Evolutionary conservation across 495 filamentous ascomycete genomes (phyloP).

Genomic region (Penicillium desertorum): DNA sequence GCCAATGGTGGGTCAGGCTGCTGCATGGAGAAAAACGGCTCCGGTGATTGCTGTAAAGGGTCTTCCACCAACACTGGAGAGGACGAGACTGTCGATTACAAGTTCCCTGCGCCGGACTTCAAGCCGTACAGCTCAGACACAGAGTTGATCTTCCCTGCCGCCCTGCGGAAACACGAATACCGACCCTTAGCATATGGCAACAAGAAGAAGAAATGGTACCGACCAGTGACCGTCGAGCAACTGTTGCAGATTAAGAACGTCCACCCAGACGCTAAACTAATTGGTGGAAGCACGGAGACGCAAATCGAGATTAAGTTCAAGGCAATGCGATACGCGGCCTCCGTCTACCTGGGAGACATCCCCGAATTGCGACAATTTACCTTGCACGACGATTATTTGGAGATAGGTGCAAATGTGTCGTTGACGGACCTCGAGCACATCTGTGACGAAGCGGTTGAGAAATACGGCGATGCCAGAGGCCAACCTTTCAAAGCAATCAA

Average conservation of each 20-base stretch:
- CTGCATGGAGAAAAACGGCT: slow-evolving; percentile 53
- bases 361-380: slow-evolving; percentile 77
- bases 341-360: slow-evolving; percentile 93
- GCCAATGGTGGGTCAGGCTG: slow-evolving; percentile 53
- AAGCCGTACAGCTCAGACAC: slow-evolving; percentile 92
- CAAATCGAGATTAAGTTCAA: slow-evolving; percentile 99
- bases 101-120: slow-evolving; percentile 57
- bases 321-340: slow-evolving; percentile 82
- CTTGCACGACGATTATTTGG: slow-evolving; percentile 75
- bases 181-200: slow-evolving; percentile 86
- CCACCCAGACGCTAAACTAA: slow-evolving; percentile 86
- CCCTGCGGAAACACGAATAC: slow-evolving; percentile 76
- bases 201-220: slow-evolving; percentile 91
- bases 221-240: slow-evolving; percentile 83
- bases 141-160: slow-evolving; percentile 90
- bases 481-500: slow-evolving; percentile 59
- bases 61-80: slow-evolving; percentile 18
- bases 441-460: slow-evolving; percentile 71
- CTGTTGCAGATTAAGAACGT: slow-evolving; percentile 85
- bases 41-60: slow-evolving; percentile 41
- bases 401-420: slow-evolving; percentile 88
- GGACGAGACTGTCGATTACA: slow-evolving; percentile 25
- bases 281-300: slow-evolving; percentile 94
- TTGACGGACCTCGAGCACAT: slow-evolving; percentile 69
- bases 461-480: slow-evolving; percentile 68